phyloP scores from a whole-genome alignment of 805 yeast species.

The Blastobotrys peoriensis region DNA sequence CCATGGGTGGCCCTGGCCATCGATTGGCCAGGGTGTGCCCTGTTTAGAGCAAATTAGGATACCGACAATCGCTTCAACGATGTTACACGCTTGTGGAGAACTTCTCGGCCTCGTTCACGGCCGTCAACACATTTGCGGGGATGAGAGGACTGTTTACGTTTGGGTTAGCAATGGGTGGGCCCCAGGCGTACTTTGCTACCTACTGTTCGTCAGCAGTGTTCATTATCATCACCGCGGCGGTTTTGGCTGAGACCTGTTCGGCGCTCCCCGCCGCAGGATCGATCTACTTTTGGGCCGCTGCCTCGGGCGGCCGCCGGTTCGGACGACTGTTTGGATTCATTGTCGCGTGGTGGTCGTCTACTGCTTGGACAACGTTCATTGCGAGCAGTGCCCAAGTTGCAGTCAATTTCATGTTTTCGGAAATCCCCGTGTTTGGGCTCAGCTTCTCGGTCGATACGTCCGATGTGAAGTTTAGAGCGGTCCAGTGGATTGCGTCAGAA shows the following conservation, averaged over 20 bases:
- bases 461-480: slow-evolving; percentile 20
- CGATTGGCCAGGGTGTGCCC: no score
- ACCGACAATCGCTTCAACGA: slow-evolving; percentile 16
- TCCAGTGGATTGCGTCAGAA: slow-evolving; percentile 22
- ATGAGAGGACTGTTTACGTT: slow-evolving; percentile 12
- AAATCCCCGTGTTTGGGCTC: slow-evolving; percentile 16
- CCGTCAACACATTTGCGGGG: slow-evolving; percentile 15
- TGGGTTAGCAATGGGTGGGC: slow-evolving; percentile 21
- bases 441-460: slow-evolving; percentile 9
- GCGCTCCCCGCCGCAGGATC: slow-evolving; percentile 24
- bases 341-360: slow-evolving; percentile 23
- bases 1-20: no score
- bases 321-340: slow-evolving; percentile 20
- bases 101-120: slow-evolving; percentile 18
- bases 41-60: slow-evolving; percentile 15
- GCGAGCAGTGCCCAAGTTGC: slow-evolving; percentile 17
- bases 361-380: slow-evolving; percentile 23
- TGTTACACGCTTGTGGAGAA: slow-evolving; percentile 16
- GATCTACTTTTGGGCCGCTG: slow-evolving; percentile 24
- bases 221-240: slow-evolving; percentile 19
- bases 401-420: slow-evolving; percentile 18
- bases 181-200: slow-evolving; percentile 21
- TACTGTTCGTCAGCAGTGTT: slow-evolving; percentile 14
- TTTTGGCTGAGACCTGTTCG: slow-evolving; percentile 21
- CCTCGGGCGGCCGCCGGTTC: slow-evolving; percentile 17